Evolutionary conservation across 169 alveolate species (phyloP), one percentile per base, ranked within the genome.

Genomic region (Cystoisospora suis): DNA sequence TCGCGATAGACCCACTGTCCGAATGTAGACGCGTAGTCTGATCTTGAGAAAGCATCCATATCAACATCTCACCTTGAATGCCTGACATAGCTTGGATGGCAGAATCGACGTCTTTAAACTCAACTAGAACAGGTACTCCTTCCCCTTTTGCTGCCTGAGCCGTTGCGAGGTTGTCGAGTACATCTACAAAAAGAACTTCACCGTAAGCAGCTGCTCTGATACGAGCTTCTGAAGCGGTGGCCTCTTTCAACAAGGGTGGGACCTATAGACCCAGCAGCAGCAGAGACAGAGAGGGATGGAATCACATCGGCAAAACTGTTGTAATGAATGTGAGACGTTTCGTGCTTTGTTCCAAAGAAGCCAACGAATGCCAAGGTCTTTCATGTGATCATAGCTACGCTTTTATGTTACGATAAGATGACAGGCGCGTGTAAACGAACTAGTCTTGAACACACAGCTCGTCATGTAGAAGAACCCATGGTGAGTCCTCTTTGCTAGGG

Each of bases 81-180:
- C 83, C 83, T 2, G 58, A 3, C 83, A 72, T 72, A 29, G 83
- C 83, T 36, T 72, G 83, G 23, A 72, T 72, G 56, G 83, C 83
- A 36, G 83, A 38, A 17, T 72, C 83, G 53, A 72, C 83, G 83
- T 72, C 83, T 32, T 38, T n/a, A 56, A 72, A 72, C 83, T 72
- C 83, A 27, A 72, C 83, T 2, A 72, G 83, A 38, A 72, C 83
- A 17, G 83, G 83, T 6, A 72, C 83, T 34, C 83, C 83, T 34
- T 72, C 83, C 12, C 83, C 83, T 34, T 72, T 72, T 32, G 83
- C 83, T 38, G 83, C 83, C 7, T 46, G 58, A 9, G 46, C 23
- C 9, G 83, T 72, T 34, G 83, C 83, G 56, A 72, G 83, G 27
- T 34, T 4, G 58, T 72, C 83, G 27, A 38, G 32, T 1, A 72